Conservation (phyloP, 2,329 filamentous ascomycete species). For the Fusarium illudens region DNA sequence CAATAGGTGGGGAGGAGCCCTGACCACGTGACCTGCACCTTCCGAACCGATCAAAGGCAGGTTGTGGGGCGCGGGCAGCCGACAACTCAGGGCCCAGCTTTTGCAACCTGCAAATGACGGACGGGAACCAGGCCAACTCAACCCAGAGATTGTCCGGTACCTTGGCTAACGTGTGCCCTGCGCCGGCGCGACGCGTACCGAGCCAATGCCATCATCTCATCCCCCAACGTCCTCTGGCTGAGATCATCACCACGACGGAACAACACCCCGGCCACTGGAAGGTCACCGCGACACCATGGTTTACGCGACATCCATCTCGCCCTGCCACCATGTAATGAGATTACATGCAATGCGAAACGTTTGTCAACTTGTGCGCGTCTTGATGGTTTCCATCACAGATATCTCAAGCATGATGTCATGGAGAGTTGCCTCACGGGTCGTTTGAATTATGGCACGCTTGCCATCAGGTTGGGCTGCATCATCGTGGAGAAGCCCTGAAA, state of each 20-base stretch:
- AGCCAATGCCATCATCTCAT: constrained; percentile 22
- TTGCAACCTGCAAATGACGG: constrained; percentile 5
- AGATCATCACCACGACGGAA: constrained; percentile 25
- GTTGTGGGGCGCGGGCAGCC: constrained; percentile 11
- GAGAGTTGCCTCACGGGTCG: not conserved
- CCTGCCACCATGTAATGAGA: not conserved
- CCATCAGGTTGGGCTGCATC: constrained; percentile 6
- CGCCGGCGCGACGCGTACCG: constrained; percentile 13
- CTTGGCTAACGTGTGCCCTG: constrained; percentile 1
- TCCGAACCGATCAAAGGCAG: not conserved
- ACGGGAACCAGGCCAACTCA: not conserved
- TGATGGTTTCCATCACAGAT: not conserved
- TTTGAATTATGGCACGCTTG: constrained; percentile 1
- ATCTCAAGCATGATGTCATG: constrained; percentile 1
- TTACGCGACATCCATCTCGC: not conserved
- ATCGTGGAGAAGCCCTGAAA: constrained; percentile 7
- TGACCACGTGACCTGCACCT: constrained; percentile 51
- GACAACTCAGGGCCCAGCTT: constrained; percentile 4
- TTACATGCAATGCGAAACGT: not conserved
- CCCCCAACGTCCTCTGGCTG: constrained; percentile 20
- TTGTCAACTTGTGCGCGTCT: not conserved
- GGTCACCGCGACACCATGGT: not conserved
- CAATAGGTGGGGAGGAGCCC: constrained; percentile 42
- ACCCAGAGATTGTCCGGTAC: constrained; percentile 19
- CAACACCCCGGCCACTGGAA: not conserved